These are phyloP conservation scores for Crucibulum laeve DNA, from an alignment of 768 basidiomycete species.

Conservation along the genomic window DNA sequence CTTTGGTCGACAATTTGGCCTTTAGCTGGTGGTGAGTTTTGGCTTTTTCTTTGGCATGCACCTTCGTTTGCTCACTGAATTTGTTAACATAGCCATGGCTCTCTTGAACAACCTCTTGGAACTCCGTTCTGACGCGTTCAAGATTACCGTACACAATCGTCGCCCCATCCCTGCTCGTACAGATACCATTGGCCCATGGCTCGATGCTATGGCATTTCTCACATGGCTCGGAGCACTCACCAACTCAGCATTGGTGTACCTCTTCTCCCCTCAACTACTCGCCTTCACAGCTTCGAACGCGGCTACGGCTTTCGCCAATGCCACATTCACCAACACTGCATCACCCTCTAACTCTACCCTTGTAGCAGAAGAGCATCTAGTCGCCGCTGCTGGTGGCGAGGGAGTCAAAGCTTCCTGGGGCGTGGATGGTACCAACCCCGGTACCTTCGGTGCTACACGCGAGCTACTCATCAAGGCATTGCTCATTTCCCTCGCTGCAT, in stretches of 20 bases:
- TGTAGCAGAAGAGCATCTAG: slow-evolving; percentile 14
- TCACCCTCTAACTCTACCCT: slow-evolving; percentile 3
- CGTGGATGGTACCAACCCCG: slow-evolving; percentile 13
- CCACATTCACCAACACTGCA: slow-evolving; percentile 6
- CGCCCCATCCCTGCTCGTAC: slow-evolving; percentile 84
- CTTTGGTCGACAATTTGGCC: slow-evolving; percentile 96
- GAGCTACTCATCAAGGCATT: slow-evolving; percentile 59
- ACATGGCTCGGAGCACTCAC: slow-evolving; percentile 87
- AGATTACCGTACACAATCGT: slow-evolving; percentile 81
- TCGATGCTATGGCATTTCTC: slow-evolving; percentile 81
- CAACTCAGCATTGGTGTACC: slow-evolving; percentile 87
- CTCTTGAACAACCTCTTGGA: slow-evolving; percentile 92
- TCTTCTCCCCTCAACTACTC: slow-evolving; percentile 59
- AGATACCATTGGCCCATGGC: slow-evolving; percentile 93
- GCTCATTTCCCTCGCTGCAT: slow-evolving; percentile 76
- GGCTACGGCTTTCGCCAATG: slow-evolving; percentile 9
- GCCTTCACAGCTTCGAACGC: slow-evolving; percentile 12
- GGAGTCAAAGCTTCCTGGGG: slow-evolving; percentile 10
- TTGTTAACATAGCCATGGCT: slow-evolving; percentile 53
- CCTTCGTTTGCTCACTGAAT: slow-evolving; percentile 1
- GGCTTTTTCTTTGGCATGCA: background rate
- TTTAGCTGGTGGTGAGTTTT: slow-evolving; percentile 63
- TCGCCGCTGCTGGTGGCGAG: slow-evolving; percentile 12
- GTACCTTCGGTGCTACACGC: slow-evolving; percentile 32
- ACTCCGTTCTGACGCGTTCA: slow-evolving; percentile 90